A percentile compares a stretch with the other conserved stretches of the same genome.
These are phyloP conservation scores for Sistotremastrum suecicum DNA, from an alignment of 768 basidiomycete genomes.

Conservation along the genomic window DNA sequence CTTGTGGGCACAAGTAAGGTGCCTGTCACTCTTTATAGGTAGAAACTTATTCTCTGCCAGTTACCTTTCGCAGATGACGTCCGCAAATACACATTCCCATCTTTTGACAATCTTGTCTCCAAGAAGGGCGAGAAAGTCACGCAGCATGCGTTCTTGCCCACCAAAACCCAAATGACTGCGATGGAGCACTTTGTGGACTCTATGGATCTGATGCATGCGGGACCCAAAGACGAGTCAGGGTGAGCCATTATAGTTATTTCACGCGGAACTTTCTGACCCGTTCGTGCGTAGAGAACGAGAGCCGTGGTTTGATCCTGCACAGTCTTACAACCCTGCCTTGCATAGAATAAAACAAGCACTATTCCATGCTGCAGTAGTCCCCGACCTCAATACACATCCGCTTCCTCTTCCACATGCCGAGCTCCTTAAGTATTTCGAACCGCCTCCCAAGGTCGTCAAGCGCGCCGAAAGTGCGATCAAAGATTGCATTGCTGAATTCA, in stretches of 20 bases:
- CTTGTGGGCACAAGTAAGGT: constrained; percentile 62
- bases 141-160: constrained; percentile 75
- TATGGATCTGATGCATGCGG: constrained; percentile 75
- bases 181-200: constrained; percentile 84
- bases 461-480: constrained; percentile 40
- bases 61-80: constrained; percentile 95
- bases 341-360: constrained; percentile 90
- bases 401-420: constrained; percentile 80
- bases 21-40: neutral
- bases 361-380: constrained; percentile 72
- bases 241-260: too few species aligned
- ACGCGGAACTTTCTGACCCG: too few species aligned
- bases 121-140: constrained; percentile 60
- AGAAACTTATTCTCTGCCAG: constrained; percentile 23
- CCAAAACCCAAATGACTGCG: constrained; percentile 54
- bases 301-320: constrained; percentile 65
- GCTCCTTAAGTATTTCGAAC: constrained; percentile 69
- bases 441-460: constrained; percentile 57
- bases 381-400: constrained; percentile 59
- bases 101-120: constrained; percentile 56
- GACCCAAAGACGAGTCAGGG: constrained; percentile 68
- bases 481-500: constrained; percentile 50
- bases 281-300: constrained; percentile 24
- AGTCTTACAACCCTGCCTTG: constrained; percentile 80
- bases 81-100: constrained; percentile 75